Percentiles rank a stretch among this genome's conserved stretches.
Conservation (phyloP, 2,329 filamentous ascomycete genomes). For the Dichotomopilus funicola region DNA sequence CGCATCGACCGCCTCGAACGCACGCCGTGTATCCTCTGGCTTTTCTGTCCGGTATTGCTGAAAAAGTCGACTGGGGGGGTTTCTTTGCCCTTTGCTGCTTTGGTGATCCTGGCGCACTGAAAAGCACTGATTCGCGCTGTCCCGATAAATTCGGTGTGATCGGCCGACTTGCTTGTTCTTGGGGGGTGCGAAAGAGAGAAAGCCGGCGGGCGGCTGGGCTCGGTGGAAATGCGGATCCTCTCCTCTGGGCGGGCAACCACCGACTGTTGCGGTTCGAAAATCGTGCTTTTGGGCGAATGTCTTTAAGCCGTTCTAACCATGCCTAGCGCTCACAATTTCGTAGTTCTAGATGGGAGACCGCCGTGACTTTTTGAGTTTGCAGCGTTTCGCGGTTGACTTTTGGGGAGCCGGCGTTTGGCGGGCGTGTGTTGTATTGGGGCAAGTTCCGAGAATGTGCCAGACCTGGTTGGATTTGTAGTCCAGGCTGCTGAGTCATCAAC, state of each 20-base stretch:
- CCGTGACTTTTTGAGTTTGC: slow-evolving; percentile 13
- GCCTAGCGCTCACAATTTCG: slow-evolving; percentile 14
- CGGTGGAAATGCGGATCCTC: slow-evolving; percentile 17
- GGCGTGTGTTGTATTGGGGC: slow-evolving; percentile 23
- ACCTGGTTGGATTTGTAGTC: slow-evolving; percentile 16
- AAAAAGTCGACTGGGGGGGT: not conserved
- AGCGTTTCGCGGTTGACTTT: slow-evolving; percentile 19
- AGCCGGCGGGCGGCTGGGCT: not conserved
- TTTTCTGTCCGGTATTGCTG: not conserved
- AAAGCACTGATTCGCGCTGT: slow-evolving; percentile 3
- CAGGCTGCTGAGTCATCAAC: slow-evolving; percentile 21
- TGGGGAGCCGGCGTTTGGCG: slow-evolving; percentile 18
- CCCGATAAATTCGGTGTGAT: slow-evolving; percentile 1
- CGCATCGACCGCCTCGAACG: too few species aligned
- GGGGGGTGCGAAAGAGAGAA: not conserved
- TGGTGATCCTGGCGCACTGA: not conserved
- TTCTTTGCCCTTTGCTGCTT: too few species aligned
- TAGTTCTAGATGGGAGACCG: slow-evolving; percentile 20
- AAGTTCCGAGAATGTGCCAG: slow-evolving; percentile 19
- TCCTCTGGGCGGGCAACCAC: slow-evolving; percentile 1
- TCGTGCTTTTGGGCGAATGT: not conserved
- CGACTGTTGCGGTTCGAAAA: slow-evolving; percentile 5
- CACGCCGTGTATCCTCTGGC: not conserved
- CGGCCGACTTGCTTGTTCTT: not conserved
- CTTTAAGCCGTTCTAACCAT: slow-evolving; percentile 11